A percentile compares a stretch with the other conserved stretches of the same genome.
These are phyloP conservation scores for Saccharomycopsis fodiens DNA, from an alignment of 805 yeast species.

Conservation along the genomic window DNA sequence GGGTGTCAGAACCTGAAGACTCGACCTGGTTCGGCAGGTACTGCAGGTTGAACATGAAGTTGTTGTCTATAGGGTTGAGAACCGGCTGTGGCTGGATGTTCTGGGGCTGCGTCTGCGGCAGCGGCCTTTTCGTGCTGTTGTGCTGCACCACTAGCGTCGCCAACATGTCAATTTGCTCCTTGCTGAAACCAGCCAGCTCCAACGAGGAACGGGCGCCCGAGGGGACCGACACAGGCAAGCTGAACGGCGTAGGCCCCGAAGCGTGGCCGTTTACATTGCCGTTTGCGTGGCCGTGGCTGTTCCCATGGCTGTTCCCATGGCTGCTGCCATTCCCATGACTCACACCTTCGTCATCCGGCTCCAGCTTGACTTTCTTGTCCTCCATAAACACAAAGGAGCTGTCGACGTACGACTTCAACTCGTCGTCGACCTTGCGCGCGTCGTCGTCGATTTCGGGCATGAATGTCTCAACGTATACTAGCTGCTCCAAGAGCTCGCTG, in stretches of 20 bases:
- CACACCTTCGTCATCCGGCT: conserved; percentile 5
- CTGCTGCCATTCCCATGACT: conserved; percentile 6
- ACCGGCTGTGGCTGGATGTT: not conserved
- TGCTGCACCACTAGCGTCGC: conserved; percentile 71
- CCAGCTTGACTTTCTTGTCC: conserved; percentile 55
- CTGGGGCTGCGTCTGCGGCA: not conserved
- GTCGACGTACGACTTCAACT: conserved; percentile 76
- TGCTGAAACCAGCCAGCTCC: conserved; percentile 57
- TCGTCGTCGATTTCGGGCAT: conserved; percentile 44
- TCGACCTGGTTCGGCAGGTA: not conserved
- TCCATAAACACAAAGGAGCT: conserved; percentile 76
- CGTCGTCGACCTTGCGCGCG: conserved; percentile 51
- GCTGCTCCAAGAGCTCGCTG: conserved; percentile 53
- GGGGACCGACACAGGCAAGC: conserved; percentile 34
- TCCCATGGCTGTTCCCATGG: conserved; percentile 8
- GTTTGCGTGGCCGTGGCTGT: not conserved
- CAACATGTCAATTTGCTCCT: conserved; percentile 64
- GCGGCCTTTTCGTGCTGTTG: conserved; percentile 28
- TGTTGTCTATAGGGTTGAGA: not conserved
- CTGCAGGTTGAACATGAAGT: not conserved
- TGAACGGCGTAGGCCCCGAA: conserved; percentile 7
- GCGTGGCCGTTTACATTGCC: conserved; percentile 10
- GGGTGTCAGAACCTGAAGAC: not conserved
- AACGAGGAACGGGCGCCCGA: conserved; percentile 62
- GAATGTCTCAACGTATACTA: conserved; percentile 73